Evolutionary conservation across 805 yeast genomes (phyloP), one percentile per base, ranked within the genome.

Genomic region (Saturnispora diversa): DNA sequence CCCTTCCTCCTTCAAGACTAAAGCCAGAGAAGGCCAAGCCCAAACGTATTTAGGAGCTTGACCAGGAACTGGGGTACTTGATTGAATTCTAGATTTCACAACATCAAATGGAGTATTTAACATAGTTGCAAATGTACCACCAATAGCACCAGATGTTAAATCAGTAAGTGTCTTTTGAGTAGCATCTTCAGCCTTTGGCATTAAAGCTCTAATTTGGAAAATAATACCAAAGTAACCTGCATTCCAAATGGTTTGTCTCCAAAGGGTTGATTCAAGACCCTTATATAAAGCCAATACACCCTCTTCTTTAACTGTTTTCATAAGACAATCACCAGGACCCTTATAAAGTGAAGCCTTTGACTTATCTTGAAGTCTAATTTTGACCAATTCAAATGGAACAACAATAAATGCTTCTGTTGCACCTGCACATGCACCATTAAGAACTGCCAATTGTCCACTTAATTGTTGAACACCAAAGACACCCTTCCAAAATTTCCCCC

Each of bases 401-500:
- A 92, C 97, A 32, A 92, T 95, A 59, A 88, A 86, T 2, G 96
- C 77, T 63, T 92, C 99, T 34, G 88, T 80, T 28, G 96, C 94
- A 68, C 99, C 99, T 6, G 99, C 98, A 44, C 94, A 83, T 27
- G 97, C 97, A 66, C 99, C 99, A 31, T 96, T 84, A 51, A 90
- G 69, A 41, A 92, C 68, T 2, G 97, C 86, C 56, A 92, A 68
- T 7, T 83, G 77, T 65, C 90, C 97, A 47, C 69, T 84, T 75
- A 83, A 73, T 48, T 73, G 62, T 7, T 69, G 60, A 33, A 83
- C 70, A 39, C 85, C 94, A 59, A 88, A 86, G 16, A 66, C 59
- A 23, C 69, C 68, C 50, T 76, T 75, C 72, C 87, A 90, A 51
- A 87, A 62, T 62, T 81, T 81, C 39, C 95, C 90, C 82, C 95